Conservation (phyloP, 2,329 filamentous ascomycete species). For the Colletotrichum spinosum region DNA sequence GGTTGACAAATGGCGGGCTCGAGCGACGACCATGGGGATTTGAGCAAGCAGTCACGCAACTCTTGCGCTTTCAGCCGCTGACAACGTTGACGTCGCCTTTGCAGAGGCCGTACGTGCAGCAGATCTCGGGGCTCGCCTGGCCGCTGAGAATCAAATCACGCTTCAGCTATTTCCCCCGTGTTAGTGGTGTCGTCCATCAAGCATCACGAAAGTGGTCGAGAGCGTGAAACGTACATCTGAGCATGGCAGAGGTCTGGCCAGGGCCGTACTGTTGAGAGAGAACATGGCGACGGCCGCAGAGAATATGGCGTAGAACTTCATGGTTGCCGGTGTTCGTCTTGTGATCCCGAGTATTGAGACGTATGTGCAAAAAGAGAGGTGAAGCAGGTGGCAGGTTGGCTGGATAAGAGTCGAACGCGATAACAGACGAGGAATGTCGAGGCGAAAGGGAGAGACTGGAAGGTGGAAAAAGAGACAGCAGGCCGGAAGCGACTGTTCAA, state of each 20-base stretch:
- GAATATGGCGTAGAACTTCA: slow-evolving; percentile 43
- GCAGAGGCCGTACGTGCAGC: slow-evolving; percentile 66
- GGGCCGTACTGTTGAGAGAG: slow-evolving; percentile 42
- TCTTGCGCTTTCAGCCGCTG: slow-evolving; percentile 48
- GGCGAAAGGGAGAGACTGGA: neutral
- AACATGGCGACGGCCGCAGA: slow-evolving; percentile 40
- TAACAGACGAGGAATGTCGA: neutral
- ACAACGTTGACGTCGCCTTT: slow-evolving; percentile 61
- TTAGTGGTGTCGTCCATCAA: slow-evolving; percentile 21
- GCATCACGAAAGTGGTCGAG: neutral
- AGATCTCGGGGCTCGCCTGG: slow-evolving; percentile 58
- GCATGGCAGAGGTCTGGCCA: slow-evolving; percentile 52
- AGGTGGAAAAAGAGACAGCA: slow-evolving; percentile 7
- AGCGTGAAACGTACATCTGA: slow-evolving; percentile 49
- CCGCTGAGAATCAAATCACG: slow-evolving; percentile 60
- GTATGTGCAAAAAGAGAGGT: neutral
- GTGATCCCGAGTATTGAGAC: neutral
- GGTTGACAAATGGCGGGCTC: no score
- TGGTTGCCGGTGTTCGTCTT: slow-evolving; percentile 28
- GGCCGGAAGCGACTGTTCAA: slow-evolving; percentile 15
- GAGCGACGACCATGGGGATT: neutral
- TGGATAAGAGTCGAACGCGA: neutral
- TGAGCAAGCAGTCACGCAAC: neutral
- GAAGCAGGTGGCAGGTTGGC: neutral
- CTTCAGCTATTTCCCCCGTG: slow-evolving; percentile 42